Evolutionary conservation across 352 stramenopile species (phyloP), one percentile per base, ranked within the genome.

Genomic region (Phytophthora foliorum): DNA sequence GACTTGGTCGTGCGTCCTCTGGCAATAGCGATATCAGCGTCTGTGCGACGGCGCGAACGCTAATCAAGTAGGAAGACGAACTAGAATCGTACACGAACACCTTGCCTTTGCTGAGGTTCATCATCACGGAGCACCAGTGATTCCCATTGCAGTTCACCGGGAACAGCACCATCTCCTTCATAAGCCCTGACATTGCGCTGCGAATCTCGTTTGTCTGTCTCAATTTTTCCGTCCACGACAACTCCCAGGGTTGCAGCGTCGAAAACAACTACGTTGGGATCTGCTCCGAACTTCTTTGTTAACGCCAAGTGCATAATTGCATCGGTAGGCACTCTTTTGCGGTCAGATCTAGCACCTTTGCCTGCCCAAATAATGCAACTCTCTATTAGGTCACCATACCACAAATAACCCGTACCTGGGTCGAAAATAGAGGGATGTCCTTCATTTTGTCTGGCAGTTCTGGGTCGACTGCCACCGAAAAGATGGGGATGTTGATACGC

Each of bases 71-170:
- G 21, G 44, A 54, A 0, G 62, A 59, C 36, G 31, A 45, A 4
- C 44, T 64, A 4, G 54, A 57, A 16, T 59, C 36, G 46, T 70
- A 64, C 27, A 58, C 10, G 21, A 45, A 39, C 8, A 46, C 27
- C 13, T 45, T 27, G 13, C 21, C 11, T n/a, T 52, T 56, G 1
- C n/a, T 1, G 9, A 62, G 25, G 6, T 67, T 22, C 48, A 67
- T 56, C 42, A 72, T 48, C 14, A 72, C 22, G 19, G 41, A 53
- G 17, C 61, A 69, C 61, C 61, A 69, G n/a, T 69, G 61, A 34
- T 53, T 63, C 1, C 42, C 34, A n/a, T 63, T 59, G 53, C 45
- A 63, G 36, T 69, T 63, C 8, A 69, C 17, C 2, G 62, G 62
- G 17, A 49, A 44, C 1, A 69, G 27, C 6, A 69, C 36, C 14